phyloP scores from a whole-genome alignment of 2,329 filamentous ascomycete species.

The Sphaerulina musiva region DNA sequence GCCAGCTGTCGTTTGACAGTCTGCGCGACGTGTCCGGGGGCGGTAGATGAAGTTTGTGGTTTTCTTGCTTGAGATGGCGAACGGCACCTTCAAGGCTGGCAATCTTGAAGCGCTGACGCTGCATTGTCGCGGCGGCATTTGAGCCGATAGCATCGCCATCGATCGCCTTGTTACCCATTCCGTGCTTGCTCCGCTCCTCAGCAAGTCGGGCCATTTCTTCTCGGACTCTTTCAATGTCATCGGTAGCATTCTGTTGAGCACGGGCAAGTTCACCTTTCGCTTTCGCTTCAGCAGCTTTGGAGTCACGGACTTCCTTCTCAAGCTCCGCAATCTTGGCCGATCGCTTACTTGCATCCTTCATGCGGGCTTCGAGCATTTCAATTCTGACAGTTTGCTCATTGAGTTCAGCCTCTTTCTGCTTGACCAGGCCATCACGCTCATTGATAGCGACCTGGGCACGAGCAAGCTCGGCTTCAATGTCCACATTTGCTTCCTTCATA shows the following conservation, averaged over 20 bases:
- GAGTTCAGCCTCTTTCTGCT: constrained; percentile 62
- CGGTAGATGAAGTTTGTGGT: constrained; percentile 52
- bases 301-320: constrained; percentile 40
- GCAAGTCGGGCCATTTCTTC: constrained; percentile 28
- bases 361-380: constrained; percentile 80
- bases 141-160: constrained; percentile 62
- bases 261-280: constrained; percentile 33
- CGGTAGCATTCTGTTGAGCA: constrained; percentile 25
- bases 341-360: constrained; percentile 76
- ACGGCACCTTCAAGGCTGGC: constrained; percentile 57
- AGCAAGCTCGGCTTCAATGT: constrained; percentile 78
- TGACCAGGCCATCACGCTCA: constrained; percentile 56
- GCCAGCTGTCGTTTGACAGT: constrained; percentile 31
- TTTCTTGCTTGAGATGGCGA: constrained; percentile 62
- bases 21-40: constrained; percentile 48
- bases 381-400: constrained; percentile 88
- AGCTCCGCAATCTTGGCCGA: constrained; percentile 61
- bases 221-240: constrained; percentile 26
- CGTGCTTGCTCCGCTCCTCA: constrained; percentile 35
- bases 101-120: constrained; percentile 61
- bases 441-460: constrained; percentile 73
- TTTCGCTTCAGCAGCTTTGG: constrained; percentile 50
- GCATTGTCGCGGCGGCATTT: constrained; percentile 65
- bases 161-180: constrained; percentile 49
- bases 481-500: constrained; percentile 72